Percentiles rank a stretch among this genome's conserved stretches.
phyloP scores from a whole-genome alignment of 208 protist genomes.

The Acanthamoeba healyi region DNA sequence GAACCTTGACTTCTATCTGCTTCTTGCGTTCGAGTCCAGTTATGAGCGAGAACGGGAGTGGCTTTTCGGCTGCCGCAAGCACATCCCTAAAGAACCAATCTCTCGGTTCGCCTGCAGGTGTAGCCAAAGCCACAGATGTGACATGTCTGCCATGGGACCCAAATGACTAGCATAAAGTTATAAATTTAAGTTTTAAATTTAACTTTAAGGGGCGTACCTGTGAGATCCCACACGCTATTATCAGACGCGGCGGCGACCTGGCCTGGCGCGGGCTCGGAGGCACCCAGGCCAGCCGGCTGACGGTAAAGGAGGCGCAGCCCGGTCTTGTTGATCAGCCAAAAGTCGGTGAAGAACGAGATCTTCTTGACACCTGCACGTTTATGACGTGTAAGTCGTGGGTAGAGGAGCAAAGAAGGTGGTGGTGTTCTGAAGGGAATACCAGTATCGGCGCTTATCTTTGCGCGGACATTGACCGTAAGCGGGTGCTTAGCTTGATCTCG shows the following conservation, averaged over 20 bases:
- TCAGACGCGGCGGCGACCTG: constrained; percentile 3
- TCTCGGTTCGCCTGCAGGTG: constrained; percentile 33
- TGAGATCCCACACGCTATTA: background rate
- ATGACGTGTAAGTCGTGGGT: background rate
- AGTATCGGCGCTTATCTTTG: background rate
- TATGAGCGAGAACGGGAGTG: constrained; percentile 25
- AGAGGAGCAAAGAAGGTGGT: background rate
- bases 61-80: background rate
- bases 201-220: background rate
- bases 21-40: constrained; percentile 31
- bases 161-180: too few relatives aligned
- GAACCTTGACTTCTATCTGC: constrained; percentile 53
- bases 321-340: constrained; percentile 76
- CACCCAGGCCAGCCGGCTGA: background rate
- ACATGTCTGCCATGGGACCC: too few relatives aligned
- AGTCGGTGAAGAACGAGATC: constrained; percentile 56
- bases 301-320: constrained; percentile 61
- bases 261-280: background rate
- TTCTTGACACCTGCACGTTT: constrained; percentile 46
- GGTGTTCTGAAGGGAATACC: background rate
- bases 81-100: constrained; percentile 71
- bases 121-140: background rate
- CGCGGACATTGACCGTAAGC: constrained; percentile 10
- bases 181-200: too few relatives aligned
- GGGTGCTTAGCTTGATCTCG: constrained; percentile 19